These are phyloP conservation scores for Kuraishia capsulata DNA, from an alignment of 805 yeast species.

Conservation along the genomic window DNA sequence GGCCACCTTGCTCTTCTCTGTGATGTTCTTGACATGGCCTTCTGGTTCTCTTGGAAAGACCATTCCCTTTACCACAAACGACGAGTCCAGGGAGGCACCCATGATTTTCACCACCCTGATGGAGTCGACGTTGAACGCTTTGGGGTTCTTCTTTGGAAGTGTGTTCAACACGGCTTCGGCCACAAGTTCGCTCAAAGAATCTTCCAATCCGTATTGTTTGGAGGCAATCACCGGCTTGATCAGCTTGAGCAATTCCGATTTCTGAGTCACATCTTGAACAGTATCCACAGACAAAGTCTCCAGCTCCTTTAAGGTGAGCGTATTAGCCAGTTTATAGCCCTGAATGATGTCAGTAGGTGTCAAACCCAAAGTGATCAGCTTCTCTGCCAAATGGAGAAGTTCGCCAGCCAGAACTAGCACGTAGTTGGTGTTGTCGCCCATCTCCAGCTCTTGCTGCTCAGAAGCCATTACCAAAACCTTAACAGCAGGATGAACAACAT, in stretches of 20 bases:
- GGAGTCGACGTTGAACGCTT: conserved; percentile 79
- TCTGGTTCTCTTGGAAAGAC: conserved; percentile 98
- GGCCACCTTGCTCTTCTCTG: conserved; percentile 69
- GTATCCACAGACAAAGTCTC: conserved; percentile 56
- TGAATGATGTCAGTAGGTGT: conserved; percentile 89
- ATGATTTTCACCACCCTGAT: conserved; percentile 93
- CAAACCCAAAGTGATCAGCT: conserved; percentile 73
- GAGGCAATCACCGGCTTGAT: conserved; percentile 86
- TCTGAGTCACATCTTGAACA: conserved; percentile 46
- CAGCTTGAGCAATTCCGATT: conserved; percentile 56
- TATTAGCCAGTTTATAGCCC: conserved; percentile 86
- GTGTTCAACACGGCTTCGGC: conserved; percentile 79
- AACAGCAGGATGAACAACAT: conserved; percentile 95
- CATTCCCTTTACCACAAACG: conserved; percentile 91
- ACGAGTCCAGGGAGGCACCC: conserved; percentile 74
- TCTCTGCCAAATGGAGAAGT: conserved; percentile 77
- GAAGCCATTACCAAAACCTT: conserved; percentile 93
- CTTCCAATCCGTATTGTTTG: conserved; percentile 88
- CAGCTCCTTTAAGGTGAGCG: conserved; percentile 59
- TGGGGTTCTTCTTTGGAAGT: conserved; percentile 58
- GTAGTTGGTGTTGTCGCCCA: conserved; percentile 94
- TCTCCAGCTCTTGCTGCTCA: conserved; percentile 92
- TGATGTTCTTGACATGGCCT: conserved; percentile 66
- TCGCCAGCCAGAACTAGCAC: conserved; percentile 93
- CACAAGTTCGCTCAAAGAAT: conserved; percentile 64